Evolutionary conservation across 495 filamentous ascomycete genomes (phyloP).

Genomic region (Patellaria atrata): DNA sequence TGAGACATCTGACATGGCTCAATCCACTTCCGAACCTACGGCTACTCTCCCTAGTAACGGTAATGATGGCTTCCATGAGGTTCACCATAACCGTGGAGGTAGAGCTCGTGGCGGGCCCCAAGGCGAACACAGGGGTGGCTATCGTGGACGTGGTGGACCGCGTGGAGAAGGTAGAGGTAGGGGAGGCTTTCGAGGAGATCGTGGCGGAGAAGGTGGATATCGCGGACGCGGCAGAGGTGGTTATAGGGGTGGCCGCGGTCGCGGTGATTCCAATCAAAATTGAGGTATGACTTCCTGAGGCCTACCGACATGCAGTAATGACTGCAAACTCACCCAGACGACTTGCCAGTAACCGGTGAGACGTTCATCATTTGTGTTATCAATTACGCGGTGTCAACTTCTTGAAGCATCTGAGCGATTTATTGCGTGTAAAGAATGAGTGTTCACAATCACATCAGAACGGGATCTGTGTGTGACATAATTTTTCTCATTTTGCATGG

Average conservation of each 20-base stretch:
- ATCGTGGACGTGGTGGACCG: conserved; percentile 19
- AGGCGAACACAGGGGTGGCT: conserved; percentile 19
- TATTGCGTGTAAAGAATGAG: no score
- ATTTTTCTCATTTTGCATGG: no score
- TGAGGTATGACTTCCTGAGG: no score
- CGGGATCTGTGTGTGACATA: no score
- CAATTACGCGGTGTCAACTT: no score
- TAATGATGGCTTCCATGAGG: conserved; percentile 56
- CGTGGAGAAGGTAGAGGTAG: conserved; percentile 16
- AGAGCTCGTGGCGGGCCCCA: conserved; percentile 20
- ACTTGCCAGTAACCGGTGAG: no score
- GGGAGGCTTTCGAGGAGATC: conserved; percentile 18
- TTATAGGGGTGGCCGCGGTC: conserved; percentile 15
- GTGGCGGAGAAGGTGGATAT: conserved; percentile 28
- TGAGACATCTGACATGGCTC: conserved; percentile 26
- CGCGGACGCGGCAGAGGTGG: conserved; percentile 36
- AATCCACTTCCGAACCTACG: conserved; percentile 23
- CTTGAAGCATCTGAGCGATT: no score
- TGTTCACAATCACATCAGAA: no score
- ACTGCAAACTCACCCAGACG: no score
- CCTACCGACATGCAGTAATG: no score
- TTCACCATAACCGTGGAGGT: conserved; percentile 37
- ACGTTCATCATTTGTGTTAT: no score
- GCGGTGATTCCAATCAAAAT: no score
- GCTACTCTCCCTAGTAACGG: conserved; percentile 24